These are phyloP conservation scores for Basidiobolus heterosporus DNA, from an alignment of 371 early-diverging fungal species.

Conservation along the genomic window DNA sequence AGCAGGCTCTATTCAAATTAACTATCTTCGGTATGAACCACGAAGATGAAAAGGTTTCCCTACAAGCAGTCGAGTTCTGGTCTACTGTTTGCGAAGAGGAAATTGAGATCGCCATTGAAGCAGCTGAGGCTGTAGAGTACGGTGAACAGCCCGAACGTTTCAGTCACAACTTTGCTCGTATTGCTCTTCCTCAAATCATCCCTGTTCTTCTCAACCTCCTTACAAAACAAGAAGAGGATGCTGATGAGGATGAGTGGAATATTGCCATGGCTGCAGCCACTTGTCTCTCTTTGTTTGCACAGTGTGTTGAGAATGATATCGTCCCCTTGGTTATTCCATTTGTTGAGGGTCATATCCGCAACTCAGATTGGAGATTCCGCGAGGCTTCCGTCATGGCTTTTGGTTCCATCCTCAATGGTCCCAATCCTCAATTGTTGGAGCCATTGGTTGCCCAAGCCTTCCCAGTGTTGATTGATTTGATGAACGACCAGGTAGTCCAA, in stretches of 20 bases:
- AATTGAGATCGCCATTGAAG: conserved; percentile 42
- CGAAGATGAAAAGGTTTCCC: conserved; percentile 65
- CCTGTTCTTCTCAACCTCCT: conserved; percentile 74
- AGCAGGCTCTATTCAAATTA: conserved; percentile 80
- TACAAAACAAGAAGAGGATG: conserved; percentile 89
- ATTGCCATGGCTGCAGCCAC: conserved; percentile 93
- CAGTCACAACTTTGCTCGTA: conserved; percentile 58
- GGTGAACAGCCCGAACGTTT: conserved; percentile 32
- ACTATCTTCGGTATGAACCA: conserved; percentile 80
- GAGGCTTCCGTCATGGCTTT: conserved; percentile 97
- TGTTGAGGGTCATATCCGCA: conserved; percentile 67
- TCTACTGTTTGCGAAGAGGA: conserved; percentile 93
- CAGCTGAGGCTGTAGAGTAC: conserved; percentile 29
- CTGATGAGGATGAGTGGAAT: conserved; percentile 96
- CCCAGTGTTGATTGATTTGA: conserved; percentile 70
- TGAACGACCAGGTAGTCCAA: conserved; percentile 64
- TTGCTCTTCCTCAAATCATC: conserved; percentile 56
- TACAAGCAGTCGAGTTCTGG: conserved; percentile 98
- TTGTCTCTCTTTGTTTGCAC: conserved; percentile 74
- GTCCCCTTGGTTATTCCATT: conserved; percentile 73
- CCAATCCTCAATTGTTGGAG: conserved; percentile 38
- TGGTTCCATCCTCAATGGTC: conserved; percentile 92
- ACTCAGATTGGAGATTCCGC: conserved; percentile 75
- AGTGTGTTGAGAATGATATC: conserved; percentile 57
- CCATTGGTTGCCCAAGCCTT: conserved; percentile 77